Evolutionary conservation across 768 basidiomycete genomes (phyloP).

Genomic region (Hygrophorus pudorinus): DNA sequence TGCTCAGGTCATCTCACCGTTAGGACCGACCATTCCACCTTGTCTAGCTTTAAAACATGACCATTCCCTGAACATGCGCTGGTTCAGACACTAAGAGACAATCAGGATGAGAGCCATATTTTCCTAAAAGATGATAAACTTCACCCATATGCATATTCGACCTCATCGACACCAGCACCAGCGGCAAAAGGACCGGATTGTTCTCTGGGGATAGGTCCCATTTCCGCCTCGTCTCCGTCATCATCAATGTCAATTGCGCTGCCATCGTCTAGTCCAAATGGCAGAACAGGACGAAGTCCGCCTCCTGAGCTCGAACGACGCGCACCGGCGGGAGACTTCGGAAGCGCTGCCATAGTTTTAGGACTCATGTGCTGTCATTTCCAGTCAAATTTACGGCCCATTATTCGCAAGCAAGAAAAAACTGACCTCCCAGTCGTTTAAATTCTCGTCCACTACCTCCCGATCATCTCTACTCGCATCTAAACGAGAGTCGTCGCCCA

Average conservation of each 20-base stretch:
- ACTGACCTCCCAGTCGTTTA: slow-evolving; percentile 94
- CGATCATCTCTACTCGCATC: slow-evolving; percentile 52
- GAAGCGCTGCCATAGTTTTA: slow-evolving; percentile 86
- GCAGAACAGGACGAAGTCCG: slow-evolving; percentile 74
- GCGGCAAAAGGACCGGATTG: slow-evolving; percentile 61
- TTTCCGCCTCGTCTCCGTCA: slow-evolving; percentile 61
- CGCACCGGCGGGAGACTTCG: slow-evolving; percentile 79
- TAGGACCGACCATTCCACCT: too few relatives aligned
- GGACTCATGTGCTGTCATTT: slow-evolving; percentile 84
- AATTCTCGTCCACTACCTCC: slow-evolving; percentile 64
- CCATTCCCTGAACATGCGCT: too few relatives aligned
- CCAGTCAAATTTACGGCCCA: slow-evolving; percentile 2
- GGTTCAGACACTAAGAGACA: background rate
- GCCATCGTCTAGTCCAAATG: slow-evolving; percentile 62
- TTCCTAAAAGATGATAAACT: slow-evolving; percentile 16
- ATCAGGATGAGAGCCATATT: background rate
- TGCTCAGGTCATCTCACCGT: too few relatives aligned
- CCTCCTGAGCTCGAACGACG: slow-evolving; percentile 79
- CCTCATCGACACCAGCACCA: slow-evolving; percentile 81
- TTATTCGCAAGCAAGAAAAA: slow-evolving; percentile 3
- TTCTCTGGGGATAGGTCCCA: slow-evolving; percentile 72
- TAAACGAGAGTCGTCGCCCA: slow-evolving; percentile 70
- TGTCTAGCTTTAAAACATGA: too few relatives aligned
- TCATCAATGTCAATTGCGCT: slow-evolving; percentile 65
- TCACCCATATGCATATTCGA: slow-evolving; percentile 84